Evolutionary conservation across 257 asterid genomes (phyloP), one percentile per base, ranked within the genome.

Genomic region (Jaltomata sinuosa): DNA sequence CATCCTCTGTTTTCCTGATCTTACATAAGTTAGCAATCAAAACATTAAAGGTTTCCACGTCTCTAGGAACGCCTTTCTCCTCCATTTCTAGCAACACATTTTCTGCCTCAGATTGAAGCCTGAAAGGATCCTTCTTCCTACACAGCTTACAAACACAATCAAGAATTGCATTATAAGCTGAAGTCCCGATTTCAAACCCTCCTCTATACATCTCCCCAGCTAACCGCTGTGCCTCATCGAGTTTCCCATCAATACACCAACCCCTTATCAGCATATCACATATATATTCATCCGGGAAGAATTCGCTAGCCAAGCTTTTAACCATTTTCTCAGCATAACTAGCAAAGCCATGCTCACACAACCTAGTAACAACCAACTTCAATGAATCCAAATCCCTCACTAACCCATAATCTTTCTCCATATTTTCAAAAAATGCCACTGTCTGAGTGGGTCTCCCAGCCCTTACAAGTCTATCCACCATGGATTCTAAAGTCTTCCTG

Each of bases 291-390:
- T 97, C 96, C 0, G 98, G 99, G 59, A 97, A 97, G 83, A 95
- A 95, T 85, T 97, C 98, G 38, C 52, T 88, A n/a, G 99, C 97
- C 85, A 92, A 84, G 85, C 89, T 85, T 88, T 95, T 97, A 49
- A 93, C 98, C 96, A 97, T 89, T 86, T 95, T 97, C 87, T 97
- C 98, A 79, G 99, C 98, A 88, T 91, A 84, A 65, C 92, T 94
- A 8, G 97, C 97, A 80, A 83, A 91, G 4, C 98, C 99, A 82
- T 84, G 90, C 50, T 91, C 91, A 87, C 96, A 92, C n/a, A 97
- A 90, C 84, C 87, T 89, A 3, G 90, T 68, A 76, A 97, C 94
- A 53, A 97, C 88, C 82, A 90, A 42, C 87, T 93, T 94, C 87
- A 93, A 86, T 15, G 94, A 88, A 83, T 86, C 93, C 84, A 87